Percentiles rank a stretch among this genome's conserved stretches.
Evolutionary conservation across 192 early-diverging fungal genomes (phyloP).

Genomic region (Coemansia sp.): DNA sequence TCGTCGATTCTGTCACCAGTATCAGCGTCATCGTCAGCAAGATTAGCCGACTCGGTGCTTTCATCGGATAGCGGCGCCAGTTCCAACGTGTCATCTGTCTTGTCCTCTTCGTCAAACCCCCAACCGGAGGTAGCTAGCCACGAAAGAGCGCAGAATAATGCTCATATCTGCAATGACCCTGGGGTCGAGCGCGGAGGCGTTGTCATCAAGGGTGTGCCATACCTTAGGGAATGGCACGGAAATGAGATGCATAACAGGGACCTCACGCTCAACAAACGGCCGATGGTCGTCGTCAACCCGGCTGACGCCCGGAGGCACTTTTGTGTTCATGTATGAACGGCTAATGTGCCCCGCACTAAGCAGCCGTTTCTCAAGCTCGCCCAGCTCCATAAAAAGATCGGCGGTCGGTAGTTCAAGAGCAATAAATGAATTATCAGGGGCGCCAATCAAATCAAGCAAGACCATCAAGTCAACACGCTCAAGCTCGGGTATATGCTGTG

Average conservation of each 20-base stretch:
- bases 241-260: conserved; percentile 87
- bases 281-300: conserved; percentile 82
- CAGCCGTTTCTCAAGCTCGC: conserved; percentile 70
- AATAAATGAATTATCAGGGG: conserved; percentile 52
- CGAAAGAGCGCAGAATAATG: conserved; percentile 75
- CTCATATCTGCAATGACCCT: conserved; percentile 71
- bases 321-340: conserved; percentile 34
- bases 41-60: conserved; percentile 1
- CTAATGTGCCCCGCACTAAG: conserved; percentile 28
- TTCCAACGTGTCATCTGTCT: conserved; percentile 20
- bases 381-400: conserved; percentile 65
- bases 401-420: conserved; percentile 54
- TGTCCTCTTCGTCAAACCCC: conserved; percentile 49
- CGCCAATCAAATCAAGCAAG: conserved; percentile 84
- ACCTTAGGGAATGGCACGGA: conserved; percentile 78
- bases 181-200: conserved; percentile 64
- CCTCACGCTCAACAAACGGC: conserved; percentile 77
- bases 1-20: not conserved
- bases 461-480: conserved; percentile 80
- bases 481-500: conserved; percentile 52
- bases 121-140: conserved; percentile 65
- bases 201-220: conserved; percentile 83
- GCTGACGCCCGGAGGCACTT: conserved; percentile 21
- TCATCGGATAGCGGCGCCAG: conserved; percentile 8
- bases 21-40: conserved; percentile 3